Percentiles rank a stretch among this genome's conserved stretches.
Conservation (phyloP, 345 rosid species). For the Triadica sebifera region DNA sequence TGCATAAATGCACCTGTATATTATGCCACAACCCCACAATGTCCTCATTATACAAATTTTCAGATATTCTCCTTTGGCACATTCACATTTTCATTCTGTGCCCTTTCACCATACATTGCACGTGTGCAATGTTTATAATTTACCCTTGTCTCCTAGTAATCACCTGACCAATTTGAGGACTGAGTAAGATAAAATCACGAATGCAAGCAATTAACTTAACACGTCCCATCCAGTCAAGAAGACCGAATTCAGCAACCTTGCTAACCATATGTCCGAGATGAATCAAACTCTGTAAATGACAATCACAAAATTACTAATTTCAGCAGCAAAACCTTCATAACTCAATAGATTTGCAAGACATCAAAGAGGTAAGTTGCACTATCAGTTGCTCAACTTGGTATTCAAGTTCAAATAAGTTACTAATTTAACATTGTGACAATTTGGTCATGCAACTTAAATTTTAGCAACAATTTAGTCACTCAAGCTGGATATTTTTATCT, state of each 20-base stretch:
- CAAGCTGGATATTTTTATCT: neutral
- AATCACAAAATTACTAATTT: constrained; percentile 8
- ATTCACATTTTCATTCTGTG: neutral
- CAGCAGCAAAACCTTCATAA: neutral
- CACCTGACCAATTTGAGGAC: constrained; percentile 87
- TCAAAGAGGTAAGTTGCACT: neutral
- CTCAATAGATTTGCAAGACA: neutral
- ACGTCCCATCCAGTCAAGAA: constrained; percentile 87
- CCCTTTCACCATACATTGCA: neutral
- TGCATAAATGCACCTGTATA: neutral
- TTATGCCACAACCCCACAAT: neutral
- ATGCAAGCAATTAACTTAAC: constrained; percentile 69
- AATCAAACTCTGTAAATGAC: constrained; percentile 50
- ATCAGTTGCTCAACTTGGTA: neutral
- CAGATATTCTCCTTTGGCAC: neutral
- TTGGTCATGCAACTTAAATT: neutral
- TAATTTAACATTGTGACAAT: neutral
- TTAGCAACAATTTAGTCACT: neutral
- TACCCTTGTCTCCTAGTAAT: constrained; percentile 10
- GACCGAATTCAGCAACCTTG: constrained; percentile 67
- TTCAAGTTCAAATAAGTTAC: neutral
- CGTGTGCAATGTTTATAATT: neutral
- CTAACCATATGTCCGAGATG: constrained; percentile 58
- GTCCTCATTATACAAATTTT: neutral
- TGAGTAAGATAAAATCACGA: constrained; percentile 59